Evolutionary conservation across 2,329 filamentous ascomycete genomes (phyloP).

Genomic region (Pseudocercospora fuligena): DNA sequence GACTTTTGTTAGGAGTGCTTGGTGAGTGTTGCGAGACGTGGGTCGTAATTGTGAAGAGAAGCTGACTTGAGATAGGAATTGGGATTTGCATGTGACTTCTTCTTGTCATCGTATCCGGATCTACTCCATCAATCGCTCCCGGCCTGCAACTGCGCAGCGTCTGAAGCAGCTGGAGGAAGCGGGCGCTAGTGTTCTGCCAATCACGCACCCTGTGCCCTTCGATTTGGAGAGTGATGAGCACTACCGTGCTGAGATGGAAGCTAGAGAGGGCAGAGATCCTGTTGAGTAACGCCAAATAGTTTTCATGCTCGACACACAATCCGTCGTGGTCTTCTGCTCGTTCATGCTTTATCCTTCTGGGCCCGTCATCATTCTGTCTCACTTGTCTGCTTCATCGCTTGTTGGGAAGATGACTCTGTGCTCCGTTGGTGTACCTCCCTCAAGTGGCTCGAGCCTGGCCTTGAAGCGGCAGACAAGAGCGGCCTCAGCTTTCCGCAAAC

Average conservation of each 20-base stretch:
- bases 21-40: slow-evolving; percentile 37
- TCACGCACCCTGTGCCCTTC: slow-evolving; percentile 60
- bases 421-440: no score
- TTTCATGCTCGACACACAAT: neutral
- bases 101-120: slow-evolving; percentile 65
- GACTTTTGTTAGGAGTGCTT: slow-evolving; percentile 49
- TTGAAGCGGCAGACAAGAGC: no score
- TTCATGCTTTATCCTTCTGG: neutral
- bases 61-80: slow-evolving; percentile 54
- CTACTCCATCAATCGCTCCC: slow-evolving; percentile 65
- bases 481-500: no score
- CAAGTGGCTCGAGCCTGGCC: no score
- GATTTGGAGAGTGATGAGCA: slow-evolving; percentile 57
- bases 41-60: neutral
- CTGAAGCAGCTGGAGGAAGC: slow-evolving; percentile 58
- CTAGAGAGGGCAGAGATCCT: slow-evolving; percentile 49
- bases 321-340: neutral
- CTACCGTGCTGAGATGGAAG: slow-evolving; percentile 51
- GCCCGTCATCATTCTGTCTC: no score
- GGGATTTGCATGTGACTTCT: slow-evolving; percentile 68
- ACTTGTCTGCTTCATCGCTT: no score
- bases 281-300: slow-evolving; percentile 40
- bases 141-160: slow-evolving; percentile 54
- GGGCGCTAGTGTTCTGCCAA: slow-evolving; percentile 54
- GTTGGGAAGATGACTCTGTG: no score